Evolutionary conservation across 331 rosid genomes (phyloP).

Genomic region (Pyrus hybrid): DNA sequence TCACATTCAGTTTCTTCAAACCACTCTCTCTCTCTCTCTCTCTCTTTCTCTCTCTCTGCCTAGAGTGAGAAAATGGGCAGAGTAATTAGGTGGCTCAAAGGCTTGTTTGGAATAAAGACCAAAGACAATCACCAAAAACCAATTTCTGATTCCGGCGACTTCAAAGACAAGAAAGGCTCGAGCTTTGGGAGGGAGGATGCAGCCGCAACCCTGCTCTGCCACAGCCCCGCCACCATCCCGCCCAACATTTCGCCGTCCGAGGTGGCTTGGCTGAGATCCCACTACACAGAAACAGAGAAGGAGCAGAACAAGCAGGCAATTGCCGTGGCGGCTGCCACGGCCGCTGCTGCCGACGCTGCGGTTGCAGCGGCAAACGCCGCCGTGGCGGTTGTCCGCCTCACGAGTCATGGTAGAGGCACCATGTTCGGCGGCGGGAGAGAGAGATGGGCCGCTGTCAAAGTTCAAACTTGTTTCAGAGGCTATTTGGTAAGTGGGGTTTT

Average conservation of each 20-base stretch:
- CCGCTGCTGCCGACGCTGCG: conserved; percentile 83
- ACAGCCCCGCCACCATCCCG: conserved; percentile 66
- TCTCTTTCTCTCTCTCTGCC: background rate
- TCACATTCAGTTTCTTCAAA: conserved; percentile 23
- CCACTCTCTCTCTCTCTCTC: background rate
- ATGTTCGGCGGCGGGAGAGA: conserved; percentile 55
- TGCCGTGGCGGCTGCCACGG: conserved; percentile 83
- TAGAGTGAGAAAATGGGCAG: conserved; percentile 47
- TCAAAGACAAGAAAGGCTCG: conserved; percentile 11
- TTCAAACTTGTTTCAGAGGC: conserved; percentile 67
- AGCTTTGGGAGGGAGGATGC: conserved; percentile 18
- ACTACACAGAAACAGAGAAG: conserved; percentile 47
- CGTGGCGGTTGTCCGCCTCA: conserved; percentile 67
- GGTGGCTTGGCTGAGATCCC: conserved; percentile 68
- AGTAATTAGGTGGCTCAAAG: conserved; percentile 63
- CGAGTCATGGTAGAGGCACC: conserved; percentile 67
- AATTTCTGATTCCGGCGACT: conserved; percentile 22
- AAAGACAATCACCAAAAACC: conserved; percentile 27
- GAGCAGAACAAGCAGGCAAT: conserved; percentile 85
- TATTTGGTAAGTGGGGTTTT: conserved; percentile 40
- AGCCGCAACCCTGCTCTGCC: conserved; percentile 24
- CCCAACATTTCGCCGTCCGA: conserved; percentile 67
- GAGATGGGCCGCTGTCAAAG: conserved; percentile 60
- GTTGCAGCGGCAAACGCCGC: conserved; percentile 90
- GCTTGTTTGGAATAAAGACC: conserved; percentile 56